Percentiles rank a stretch among this genome's conserved stretches.
Evolutionary conservation across 2,329 filamentous ascomycete species (phyloP).

Genomic region (Fusarium sterilihyphosum): DNA sequence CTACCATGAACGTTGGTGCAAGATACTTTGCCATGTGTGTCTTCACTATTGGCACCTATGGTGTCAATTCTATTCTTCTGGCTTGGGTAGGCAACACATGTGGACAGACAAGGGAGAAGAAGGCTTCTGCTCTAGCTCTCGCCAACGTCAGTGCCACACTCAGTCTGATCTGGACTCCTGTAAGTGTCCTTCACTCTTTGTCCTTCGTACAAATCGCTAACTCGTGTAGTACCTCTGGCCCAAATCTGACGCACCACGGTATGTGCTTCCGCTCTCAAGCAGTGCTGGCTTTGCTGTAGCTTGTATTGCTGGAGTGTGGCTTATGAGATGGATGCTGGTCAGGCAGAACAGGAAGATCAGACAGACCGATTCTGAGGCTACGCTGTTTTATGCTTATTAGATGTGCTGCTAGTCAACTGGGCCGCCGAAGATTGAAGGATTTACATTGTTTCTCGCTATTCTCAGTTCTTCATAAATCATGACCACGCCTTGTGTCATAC

Average conservation of each 20-base stretch:
- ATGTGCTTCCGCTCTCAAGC: conserved; percentile 30
- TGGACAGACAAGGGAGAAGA: conserved; percentile 60
- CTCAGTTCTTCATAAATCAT: no score
- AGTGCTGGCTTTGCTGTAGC: conserved; percentile 45
- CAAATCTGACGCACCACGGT: conserved; percentile 33
- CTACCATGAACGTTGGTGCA: conserved; percentile 38
- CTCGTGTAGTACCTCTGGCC: conserved; percentile 32
- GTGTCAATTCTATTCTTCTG: conserved; percentile 56
- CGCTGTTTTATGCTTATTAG: conserved; percentile 39
- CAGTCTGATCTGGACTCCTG: conserved; percentile 36
- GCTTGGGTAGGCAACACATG: conserved; percentile 55
- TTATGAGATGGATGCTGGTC: conserved; percentile 42
- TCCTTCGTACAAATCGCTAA: neutral
- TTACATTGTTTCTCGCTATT: no score
- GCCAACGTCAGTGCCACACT: conserved; percentile 36
- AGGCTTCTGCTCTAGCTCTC: conserved; percentile 53
- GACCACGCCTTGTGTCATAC: no score
- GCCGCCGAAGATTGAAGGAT: no score
- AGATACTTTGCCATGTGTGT: conserved; percentile 49
- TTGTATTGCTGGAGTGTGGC: conserved; percentile 46
- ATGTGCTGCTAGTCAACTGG: no score
- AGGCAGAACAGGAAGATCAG: conserved; percentile 42
- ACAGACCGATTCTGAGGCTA: conserved; percentile 36
- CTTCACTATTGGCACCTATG: conserved; percentile 48
- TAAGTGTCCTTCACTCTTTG: neutral